Conservation (phyloP, 2,329 filamentous ascomycete species). For the Fusarium verrucosum region DNA sequence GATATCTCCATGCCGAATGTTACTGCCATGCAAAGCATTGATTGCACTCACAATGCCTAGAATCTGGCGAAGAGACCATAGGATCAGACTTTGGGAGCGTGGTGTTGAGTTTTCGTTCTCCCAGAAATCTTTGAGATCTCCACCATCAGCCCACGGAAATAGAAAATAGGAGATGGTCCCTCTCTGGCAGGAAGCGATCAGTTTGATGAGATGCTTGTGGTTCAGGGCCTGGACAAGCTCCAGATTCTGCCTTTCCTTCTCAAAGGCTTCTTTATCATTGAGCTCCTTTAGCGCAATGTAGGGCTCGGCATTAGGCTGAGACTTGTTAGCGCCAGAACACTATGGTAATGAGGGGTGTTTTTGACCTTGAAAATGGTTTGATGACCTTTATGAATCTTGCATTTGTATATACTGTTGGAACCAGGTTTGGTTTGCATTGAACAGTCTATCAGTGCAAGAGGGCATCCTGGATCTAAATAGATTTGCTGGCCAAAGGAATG, state of each 20-base stretch:
- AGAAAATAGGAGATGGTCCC: slow-evolving; percentile 11
- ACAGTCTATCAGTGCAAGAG: slow-evolving; percentile 3
- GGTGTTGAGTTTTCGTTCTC: not conserved
- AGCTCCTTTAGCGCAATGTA: slow-evolving; percentile 28
- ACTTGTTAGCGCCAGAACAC: not conserved
- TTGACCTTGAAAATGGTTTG: slow-evolving; percentile 1
- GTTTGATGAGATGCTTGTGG: slow-evolving; percentile 16
- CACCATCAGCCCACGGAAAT: slow-evolving; percentile 33
- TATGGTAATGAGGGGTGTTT: not conserved
- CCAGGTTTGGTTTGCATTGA: not conserved
- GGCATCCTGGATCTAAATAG: not conserved
- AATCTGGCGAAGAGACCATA: slow-evolving; percentile 30
- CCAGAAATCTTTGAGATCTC: slow-evolving; percentile 29
- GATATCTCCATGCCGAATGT: slow-evolving; percentile 31
- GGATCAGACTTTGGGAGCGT: not conserved
- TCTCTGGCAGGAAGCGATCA: slow-evolving; percentile 18
- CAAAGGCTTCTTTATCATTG: not conserved
- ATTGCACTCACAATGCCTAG: slow-evolving; percentile 16
- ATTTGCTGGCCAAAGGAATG: not conserved
- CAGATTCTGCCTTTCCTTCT: slow-evolving; percentile 10
- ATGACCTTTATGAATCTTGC: slow-evolving; percentile 7
- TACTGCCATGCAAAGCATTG: slow-evolving; percentile 9
- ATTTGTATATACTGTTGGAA: not conserved
- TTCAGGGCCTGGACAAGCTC: not conserved
- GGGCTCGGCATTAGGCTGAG: not conserved